These are phyloP conservation scores for Pythium insidiosum DNA, from an alignment of 352 stramenopile genomes.

Conservation along the genomic window DNA sequence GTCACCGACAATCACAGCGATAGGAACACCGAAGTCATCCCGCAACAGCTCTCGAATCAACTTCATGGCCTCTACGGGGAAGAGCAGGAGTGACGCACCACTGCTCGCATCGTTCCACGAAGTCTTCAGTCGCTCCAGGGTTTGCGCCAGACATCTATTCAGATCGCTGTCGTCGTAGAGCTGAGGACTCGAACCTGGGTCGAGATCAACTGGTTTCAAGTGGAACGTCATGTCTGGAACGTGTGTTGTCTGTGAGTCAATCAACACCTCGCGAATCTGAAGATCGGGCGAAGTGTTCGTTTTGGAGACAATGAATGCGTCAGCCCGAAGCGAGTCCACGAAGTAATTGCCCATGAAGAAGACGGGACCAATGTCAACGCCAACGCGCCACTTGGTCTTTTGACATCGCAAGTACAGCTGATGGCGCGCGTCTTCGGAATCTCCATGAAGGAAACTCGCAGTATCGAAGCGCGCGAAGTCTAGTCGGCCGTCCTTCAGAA, in stretches of 20 bases:
- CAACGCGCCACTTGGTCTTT: constrained; percentile 25
- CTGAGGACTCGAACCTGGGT: no score
- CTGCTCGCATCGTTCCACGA: constrained; percentile 1
- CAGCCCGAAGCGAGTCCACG: constrained; percentile 60
- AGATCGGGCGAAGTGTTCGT: not conserved
- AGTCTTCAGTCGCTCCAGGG: constrained; percentile 18
- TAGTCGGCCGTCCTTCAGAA: constrained; percentile 26
- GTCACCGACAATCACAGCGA: constrained; percentile 30
- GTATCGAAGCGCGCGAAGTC: constrained; percentile 75
- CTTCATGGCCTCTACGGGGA: constrained; percentile 53
- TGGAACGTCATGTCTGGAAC: constrained; percentile 49
- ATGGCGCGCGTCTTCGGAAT: constrained; percentile 5
- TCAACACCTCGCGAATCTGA: constrained; percentile 29
- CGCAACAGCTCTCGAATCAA: constrained; percentile 39
- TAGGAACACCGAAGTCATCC: no score
- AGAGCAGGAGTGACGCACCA: constrained; percentile 46
- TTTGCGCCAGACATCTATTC: no score
- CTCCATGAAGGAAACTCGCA: constrained; percentile 24
- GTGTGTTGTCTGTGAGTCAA: constrained; percentile 29
- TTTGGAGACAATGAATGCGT: constrained; percentile 48
- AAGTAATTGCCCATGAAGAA: constrained; percentile 85
- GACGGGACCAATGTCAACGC: constrained; percentile 39
- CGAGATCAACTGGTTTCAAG: constrained; percentile 10
- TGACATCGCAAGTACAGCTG: constrained; percentile 23
- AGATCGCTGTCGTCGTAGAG: no score